Percentiles rank a stretch among this genome's conserved stretches.
phyloP scores from a whole-genome alignment of 2,329 filamentous ascomycete genomes.

The Diaporthe humulicola region DNA sequence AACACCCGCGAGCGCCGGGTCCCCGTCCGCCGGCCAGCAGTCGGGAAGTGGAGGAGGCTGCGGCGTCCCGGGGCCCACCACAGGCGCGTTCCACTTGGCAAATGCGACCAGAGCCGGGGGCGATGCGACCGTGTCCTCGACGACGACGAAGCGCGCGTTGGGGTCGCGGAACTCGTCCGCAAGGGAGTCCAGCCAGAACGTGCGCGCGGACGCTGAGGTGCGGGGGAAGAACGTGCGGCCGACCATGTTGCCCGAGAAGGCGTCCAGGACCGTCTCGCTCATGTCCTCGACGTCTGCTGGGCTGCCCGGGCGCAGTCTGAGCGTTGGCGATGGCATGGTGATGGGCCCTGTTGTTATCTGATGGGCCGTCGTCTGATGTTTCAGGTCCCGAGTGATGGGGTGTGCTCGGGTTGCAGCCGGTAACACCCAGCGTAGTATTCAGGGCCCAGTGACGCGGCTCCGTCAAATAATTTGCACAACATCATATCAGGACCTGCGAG shows the following conservation, averaged over 20 bases:
- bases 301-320: constrained; percentile 54
- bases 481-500: neutral
- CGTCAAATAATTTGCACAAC: neutral
- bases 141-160: constrained; percentile 54
- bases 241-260: constrained; percentile 57
- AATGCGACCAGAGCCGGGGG: constrained; percentile 56
- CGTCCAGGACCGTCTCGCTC: constrained; percentile 58
- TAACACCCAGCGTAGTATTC: neutral
- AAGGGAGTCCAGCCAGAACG: constrained; percentile 53
- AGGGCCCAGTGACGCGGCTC: constrained; percentile 17
- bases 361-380: constrained; percentile 20
- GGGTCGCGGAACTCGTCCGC: constrained; percentile 56
- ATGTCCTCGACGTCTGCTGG: constrained; percentile 56
- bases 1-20: constrained; percentile 50
- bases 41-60: constrained; percentile 46
- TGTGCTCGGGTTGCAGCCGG: constrained; percentile 14
- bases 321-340: constrained; percentile 19
- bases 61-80: constrained; percentile 45
- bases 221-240: constrained; percentile 54
- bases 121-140: constrained; percentile 49
- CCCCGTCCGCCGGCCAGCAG: constrained; percentile 56
- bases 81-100: constrained; percentile 58
- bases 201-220: constrained; percentile 42
- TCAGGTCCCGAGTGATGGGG: neutral
- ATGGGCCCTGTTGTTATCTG: neutral